Conservation (phyloP, 306 rosid species). For the Cicer yamashitae region DNA sequence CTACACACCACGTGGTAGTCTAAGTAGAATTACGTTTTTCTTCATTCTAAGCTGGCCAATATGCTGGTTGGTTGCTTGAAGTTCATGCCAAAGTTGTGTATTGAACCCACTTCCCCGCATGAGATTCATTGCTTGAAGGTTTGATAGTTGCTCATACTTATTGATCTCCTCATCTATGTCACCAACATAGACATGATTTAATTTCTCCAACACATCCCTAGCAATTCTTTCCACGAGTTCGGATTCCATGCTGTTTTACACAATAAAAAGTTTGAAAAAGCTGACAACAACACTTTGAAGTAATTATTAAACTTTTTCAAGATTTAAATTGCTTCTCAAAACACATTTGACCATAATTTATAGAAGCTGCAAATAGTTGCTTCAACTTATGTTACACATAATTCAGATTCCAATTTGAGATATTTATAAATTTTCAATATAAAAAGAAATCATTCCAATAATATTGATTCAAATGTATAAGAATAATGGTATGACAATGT, state of each 20-base stretch:
- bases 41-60: conserved; percentile 17
- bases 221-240: conserved; percentile 29
- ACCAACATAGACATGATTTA: conserved; percentile 24
- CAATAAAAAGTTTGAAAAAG: not conserved
- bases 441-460: too few species aligned
- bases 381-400: too few species aligned
- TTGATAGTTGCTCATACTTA: conserved; percentile 24
- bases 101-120: conserved; percentile 17
- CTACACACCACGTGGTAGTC: not conserved
- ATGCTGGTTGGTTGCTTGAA: conserved; percentile 18
- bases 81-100: conserved; percentile 10
- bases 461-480: too few species aligned
- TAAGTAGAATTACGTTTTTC: not conserved
- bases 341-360: too few species aligned
- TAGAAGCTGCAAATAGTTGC: too few species aligned
- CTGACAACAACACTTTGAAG: not conserved
- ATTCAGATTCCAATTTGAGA: too few species aligned
- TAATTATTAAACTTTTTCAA: too few species aligned
- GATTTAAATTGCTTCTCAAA: too few species aligned
- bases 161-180: conserved; percentile 17
- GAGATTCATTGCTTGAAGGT: conserved; percentile 5
- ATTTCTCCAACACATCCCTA: conserved; percentile 6
- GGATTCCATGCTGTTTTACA: conserved; percentile 18
- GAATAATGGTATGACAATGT: too few species aligned
- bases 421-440: too few species aligned